phyloP scores from a whole-genome alignment of 2,329 filamentous ascomycete genomes.

The Trichoderma sp. region DNA sequence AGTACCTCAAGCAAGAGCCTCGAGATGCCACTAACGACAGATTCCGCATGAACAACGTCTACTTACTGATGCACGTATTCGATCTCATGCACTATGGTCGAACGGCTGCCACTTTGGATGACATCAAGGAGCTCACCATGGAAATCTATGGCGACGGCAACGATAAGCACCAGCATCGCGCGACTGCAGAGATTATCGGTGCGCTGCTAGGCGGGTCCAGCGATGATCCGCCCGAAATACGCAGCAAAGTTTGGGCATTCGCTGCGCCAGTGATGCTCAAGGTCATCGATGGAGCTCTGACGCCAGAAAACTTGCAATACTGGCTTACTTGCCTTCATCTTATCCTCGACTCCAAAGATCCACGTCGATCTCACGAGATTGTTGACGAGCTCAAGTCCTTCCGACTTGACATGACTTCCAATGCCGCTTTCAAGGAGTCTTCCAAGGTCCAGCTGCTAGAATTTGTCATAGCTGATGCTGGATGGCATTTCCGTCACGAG shows the following conservation, averaged over 20 bases:
- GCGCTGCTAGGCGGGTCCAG: conserved; percentile 80
- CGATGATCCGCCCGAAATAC: conserved; percentile 74
- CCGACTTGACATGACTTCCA: conserved; percentile 89
- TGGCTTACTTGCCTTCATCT: conserved; percentile 95
- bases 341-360: conserved; percentile 85
- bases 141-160: conserved; percentile 87
- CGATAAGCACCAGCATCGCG: conserved; percentile 96
- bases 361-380: conserved; percentile 82
- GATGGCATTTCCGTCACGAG: conserved; percentile 95
- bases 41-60: conserved; percentile 86
- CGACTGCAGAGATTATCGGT: conserved; percentile 90
- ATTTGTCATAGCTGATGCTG: conserved; percentile 81
- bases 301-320: conserved; percentile 90
- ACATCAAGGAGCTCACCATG: conserved; percentile 79
- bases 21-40: conserved; percentile 79
- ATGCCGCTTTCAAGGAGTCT: conserved; percentile 98
- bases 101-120: conserved; percentile 78
- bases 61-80: conserved; percentile 86
- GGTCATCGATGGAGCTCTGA: conserved; percentile 88
- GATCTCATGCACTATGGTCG: conserved; percentile 83
- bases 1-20: conserved; percentile 94
- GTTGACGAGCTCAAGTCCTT: conserved; percentile 82
- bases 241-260: conserved; percentile 82
- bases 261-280: conserved; percentile 84
- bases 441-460: conserved; percentile 93